Percentiles rank a stretch among this genome's conserved stretches.
phyloP scores from a whole-genome alignment of 2,329 filamentous ascomycete species.

The Beauveria caledonica region DNA sequence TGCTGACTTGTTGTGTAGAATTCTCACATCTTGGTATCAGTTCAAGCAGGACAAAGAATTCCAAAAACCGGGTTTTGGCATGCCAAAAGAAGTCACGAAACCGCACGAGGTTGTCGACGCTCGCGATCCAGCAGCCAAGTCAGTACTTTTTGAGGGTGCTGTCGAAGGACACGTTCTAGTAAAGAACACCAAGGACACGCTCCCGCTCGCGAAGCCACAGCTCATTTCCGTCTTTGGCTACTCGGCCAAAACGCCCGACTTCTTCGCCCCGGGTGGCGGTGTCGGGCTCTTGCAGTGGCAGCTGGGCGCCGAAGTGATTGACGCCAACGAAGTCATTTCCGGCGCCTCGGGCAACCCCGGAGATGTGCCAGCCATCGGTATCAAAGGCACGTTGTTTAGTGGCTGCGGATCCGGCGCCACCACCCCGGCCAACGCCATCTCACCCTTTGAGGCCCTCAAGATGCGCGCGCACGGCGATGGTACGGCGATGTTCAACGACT shows the following conservation, averaged over 20 bases:
- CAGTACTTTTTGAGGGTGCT: constrained; percentile 43
- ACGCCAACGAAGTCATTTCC: constrained; percentile 23
- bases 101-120: constrained; percentile 48
- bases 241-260: constrained; percentile 41
- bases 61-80: constrained; percentile 39
- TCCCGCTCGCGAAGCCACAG: constrained; percentile 44
- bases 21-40: constrained; percentile 49
- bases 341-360: constrained; percentile 17
- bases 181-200: constrained; percentile 48
- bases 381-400: constrained; percentile 28
- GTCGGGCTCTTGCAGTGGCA: constrained; percentile 27
- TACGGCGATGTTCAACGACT: constrained; percentile 53
- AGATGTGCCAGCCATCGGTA: constrained; percentile 33
- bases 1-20: constrained; percentile 15
- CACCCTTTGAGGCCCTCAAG: constrained; percentile 48
- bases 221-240: constrained; percentile 55
- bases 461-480: constrained; percentile 44
- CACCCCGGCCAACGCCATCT: constrained; percentile 37
- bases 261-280: constrained; percentile 29
- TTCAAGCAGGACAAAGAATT: constrained; percentile 43
- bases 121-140: constrained; percentile 34
- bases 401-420: constrained; percentile 43
- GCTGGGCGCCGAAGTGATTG: constrained; percentile 32
- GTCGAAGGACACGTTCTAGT: constrained; percentile 57
- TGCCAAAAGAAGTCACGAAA: constrained; percentile 39